These are phyloP conservation scores for Aspergillus carbonarius DNA, from an alignment of 2,329 filamentous ascomycete genomes.

Conservation along the genomic window DNA sequence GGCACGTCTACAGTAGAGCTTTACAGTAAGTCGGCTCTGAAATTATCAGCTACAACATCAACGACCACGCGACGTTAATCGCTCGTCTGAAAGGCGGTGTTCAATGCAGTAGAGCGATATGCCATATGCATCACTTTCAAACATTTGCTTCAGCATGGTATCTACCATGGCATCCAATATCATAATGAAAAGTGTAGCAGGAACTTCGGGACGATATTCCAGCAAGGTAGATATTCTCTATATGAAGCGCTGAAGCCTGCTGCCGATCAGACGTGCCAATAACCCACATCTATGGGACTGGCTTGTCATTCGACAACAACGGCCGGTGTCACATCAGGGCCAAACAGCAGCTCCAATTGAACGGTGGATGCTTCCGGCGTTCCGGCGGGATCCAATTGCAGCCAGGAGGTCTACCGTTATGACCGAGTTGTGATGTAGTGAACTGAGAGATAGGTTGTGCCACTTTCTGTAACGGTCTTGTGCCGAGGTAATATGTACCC, in stretches of 20 bases:
- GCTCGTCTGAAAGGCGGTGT: not conserved
- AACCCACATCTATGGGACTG: not conserved
- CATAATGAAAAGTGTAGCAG: not conserved
- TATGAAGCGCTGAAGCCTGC: not conserved
- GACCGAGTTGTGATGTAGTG: no score
- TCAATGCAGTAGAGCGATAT: not conserved
- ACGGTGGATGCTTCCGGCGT: not conserved
- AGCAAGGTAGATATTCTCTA: not conserved
- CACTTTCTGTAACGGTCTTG: no score
- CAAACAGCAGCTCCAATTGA: not conserved
- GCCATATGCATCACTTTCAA: not conserved
- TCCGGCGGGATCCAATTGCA: not conserved
- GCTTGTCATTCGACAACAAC: not conserved
- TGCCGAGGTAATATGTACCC: no score
- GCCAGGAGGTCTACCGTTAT: not conserved
- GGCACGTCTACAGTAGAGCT: not conserved
- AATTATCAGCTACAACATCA: no score
- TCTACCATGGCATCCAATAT: not conserved
- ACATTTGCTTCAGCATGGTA: not conserved
- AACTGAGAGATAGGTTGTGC: no score
- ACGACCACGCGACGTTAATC: no score
- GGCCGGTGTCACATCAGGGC: not conserved
- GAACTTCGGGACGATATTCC: not conserved
- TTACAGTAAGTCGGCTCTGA: no score
- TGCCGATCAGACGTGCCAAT: not conserved